Percentiles rank a stretch among this genome's conserved stretches.
Evolutionary conservation across 2,329 filamentous ascomycete genomes (phyloP).

Genomic region (Fusarium secorum): DNA sequence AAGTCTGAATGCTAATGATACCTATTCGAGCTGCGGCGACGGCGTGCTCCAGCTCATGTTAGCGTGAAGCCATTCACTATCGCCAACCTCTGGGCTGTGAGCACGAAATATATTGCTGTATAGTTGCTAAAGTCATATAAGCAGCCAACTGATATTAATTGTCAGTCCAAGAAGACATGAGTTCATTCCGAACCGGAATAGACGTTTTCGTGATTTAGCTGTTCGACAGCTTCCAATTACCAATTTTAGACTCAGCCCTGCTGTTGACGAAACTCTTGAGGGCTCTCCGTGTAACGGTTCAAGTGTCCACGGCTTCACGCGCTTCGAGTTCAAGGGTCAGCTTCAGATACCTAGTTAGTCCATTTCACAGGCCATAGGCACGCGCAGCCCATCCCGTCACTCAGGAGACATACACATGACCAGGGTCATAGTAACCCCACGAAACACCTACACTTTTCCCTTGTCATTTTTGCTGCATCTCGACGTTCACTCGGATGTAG

Average conservation of each 20-base stretch:
- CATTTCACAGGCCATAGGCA: constrained; percentile 16
- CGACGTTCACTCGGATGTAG: constrained; percentile 30
- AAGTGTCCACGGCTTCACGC: not conserved
- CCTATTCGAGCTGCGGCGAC: constrained; percentile 11
- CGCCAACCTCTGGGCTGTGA: constrained; percentile 1
- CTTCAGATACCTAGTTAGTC: constrained; percentile 17
- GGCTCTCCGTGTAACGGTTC: constrained; percentile 24
- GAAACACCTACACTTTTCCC: constrained; percentile 9
- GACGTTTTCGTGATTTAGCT: not conserved
- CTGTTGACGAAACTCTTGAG: not conserved
- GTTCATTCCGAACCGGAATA: constrained; percentile 6
- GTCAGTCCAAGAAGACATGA: not conserved
- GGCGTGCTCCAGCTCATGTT: constrained; percentile 17
- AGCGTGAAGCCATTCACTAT: constrained; percentile 1
- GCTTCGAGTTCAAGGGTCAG: constrained; percentile 16
- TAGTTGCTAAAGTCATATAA: not conserved
- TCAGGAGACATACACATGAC: constrained; percentile 10
- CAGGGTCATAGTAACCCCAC: constrained; percentile 22
- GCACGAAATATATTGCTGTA: constrained; percentile 4
- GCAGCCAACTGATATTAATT: constrained; percentile 10
- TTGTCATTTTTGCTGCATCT: not conserved
- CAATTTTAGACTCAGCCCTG: constrained; percentile 27
- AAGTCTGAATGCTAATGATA: not conserved
- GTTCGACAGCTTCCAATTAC: not conserved
- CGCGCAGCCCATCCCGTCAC: constrained; percentile 15